Conservation (phyloP, 768 basidiomycete species). For the Tylopilus subfusipes region DNA sequence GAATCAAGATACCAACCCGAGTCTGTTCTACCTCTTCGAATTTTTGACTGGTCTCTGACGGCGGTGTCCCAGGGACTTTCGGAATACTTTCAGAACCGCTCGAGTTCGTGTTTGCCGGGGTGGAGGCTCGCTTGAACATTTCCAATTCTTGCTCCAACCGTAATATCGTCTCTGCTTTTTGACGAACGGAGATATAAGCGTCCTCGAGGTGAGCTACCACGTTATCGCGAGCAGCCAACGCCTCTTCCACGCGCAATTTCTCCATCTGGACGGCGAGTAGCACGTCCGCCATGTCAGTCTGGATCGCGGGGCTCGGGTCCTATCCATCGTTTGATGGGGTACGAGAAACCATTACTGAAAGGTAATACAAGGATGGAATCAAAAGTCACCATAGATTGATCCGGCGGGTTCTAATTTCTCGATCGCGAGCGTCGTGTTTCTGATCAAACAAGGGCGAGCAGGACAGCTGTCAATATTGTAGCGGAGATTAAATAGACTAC, state of each 20-base stretch:
- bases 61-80: background rate
- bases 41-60: background rate
- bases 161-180: constrained; percentile 53
- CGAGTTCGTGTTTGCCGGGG: constrained; percentile 18
- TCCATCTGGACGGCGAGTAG: constrained; percentile 55
- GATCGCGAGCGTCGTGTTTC: background rate
- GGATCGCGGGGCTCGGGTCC: background rate
- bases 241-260: constrained; percentile 50
- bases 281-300: constrained; percentile 38
- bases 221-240: constrained; percentile 59
- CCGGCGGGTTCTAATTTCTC: constrained; percentile 1
- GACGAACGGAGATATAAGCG: constrained; percentile 57
- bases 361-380: background rate
- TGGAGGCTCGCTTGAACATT: constrained; percentile 20
- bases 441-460: background rate
- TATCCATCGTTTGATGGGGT: background rate
- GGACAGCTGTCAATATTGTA: background rate
- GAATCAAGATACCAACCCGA: constrained; percentile 1
- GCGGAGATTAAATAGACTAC: constrained; percentile 15
- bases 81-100: background rate
- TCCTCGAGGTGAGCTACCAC: constrained; percentile 55
- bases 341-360: background rate
- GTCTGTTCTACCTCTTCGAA: background rate
- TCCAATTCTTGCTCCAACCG: constrained; percentile 43
- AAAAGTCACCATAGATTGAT: constrained; percentile 13